phyloP scores from a whole-genome alignment of 169 alveolate species.

The Cryptosporidium tyzzeri region DNA sequence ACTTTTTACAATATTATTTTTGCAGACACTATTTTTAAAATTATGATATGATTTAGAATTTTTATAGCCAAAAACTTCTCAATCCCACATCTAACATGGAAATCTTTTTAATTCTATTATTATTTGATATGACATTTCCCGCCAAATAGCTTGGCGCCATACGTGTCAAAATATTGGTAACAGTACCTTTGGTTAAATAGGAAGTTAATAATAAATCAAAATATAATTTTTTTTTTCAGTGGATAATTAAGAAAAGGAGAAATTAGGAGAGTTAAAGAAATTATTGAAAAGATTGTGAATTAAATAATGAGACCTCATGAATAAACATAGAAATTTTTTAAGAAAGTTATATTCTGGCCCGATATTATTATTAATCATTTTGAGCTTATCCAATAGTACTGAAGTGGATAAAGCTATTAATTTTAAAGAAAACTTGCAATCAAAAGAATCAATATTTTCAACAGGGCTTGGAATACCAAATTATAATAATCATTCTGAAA shows the following conservation, averaged over 20 bases:
- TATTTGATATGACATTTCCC: not conserved
- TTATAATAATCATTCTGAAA: not conserved
- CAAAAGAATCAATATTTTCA: not conserved
- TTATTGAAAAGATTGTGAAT: not conserved
- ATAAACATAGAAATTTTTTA: not conserved
- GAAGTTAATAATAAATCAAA: not conserved
- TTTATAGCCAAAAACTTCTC: not conserved
- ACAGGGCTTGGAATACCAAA: too few relatives aligned
- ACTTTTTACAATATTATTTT: too few relatives aligned
- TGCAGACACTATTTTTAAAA: too few relatives aligned
- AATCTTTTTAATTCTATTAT: not conserved
- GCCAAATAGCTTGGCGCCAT: not conserved
- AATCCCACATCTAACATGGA: not conserved
- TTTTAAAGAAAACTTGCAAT: not conserved
- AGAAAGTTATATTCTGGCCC: conserved; percentile 9
- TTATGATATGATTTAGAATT: too few relatives aligned
- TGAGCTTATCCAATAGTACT: not conserved
- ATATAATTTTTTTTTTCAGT: not conserved
- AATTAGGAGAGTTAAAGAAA: not conserved
- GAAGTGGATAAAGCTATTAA: not conserved
- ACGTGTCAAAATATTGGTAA: not conserved
- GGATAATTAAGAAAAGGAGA: not conserved
- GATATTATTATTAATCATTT: not conserved
- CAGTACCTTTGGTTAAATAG: not conserved
- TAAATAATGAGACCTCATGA: conserved; percentile 45